Evolutionary conservation across 768 basidiomycete species (phyloP).

Genomic region (Rhodocollybia butyracea): DNA sequence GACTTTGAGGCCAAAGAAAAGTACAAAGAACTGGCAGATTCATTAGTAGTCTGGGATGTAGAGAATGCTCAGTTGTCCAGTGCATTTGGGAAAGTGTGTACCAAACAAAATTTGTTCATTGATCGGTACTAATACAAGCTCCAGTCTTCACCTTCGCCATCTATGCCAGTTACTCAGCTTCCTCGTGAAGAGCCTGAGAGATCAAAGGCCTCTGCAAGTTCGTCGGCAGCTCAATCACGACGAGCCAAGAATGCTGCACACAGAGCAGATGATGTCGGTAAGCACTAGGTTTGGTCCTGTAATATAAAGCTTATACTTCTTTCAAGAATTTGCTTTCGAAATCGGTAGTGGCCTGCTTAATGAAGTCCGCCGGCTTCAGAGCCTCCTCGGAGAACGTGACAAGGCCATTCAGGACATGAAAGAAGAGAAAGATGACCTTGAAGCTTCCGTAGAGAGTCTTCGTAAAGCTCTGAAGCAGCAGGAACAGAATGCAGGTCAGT

Average conservation of each 20-base stretch:
- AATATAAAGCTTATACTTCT: conserved; percentile 7
- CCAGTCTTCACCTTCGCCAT: conserved; percentile 28
- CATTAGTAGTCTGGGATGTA: conserved; percentile 71
- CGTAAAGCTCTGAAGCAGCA: conserved; percentile 72
- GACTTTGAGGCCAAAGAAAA: conserved; percentile 67
- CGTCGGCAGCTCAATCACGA: conserved; percentile 83
- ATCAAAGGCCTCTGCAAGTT: conserved; percentile 52
- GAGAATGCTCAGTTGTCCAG: conserved; percentile 77
- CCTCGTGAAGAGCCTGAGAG: conserved; percentile 64
- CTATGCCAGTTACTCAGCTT: conserved; percentile 43
- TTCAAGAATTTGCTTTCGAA: conserved; percentile 90
- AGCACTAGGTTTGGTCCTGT: conserved; percentile 28
- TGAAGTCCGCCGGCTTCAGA: conserved; percentile 90
- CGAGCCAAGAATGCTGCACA: conserved; percentile 91
- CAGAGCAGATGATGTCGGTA: conserved; percentile 85
- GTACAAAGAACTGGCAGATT: conserved; percentile 74
- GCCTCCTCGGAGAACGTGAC: conserved; percentile 87
- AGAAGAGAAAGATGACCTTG: conserved; percentile 89
- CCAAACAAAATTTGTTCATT: neutral
- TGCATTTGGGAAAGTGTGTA: conserved; percentile 67
- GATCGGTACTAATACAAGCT: neutral
- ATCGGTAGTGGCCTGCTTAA: conserved; percentile 90
- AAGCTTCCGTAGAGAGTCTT: conserved; percentile 73
- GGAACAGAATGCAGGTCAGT: conserved; percentile 75
- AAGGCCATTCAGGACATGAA: conserved; percentile 89